Percentiles rank a stretch among this genome's conserved stretches.
Evolutionary conservation across 192 early-diverging fungal genomes (phyloP).

Genomic region (Mortierella alpina): DNA sequence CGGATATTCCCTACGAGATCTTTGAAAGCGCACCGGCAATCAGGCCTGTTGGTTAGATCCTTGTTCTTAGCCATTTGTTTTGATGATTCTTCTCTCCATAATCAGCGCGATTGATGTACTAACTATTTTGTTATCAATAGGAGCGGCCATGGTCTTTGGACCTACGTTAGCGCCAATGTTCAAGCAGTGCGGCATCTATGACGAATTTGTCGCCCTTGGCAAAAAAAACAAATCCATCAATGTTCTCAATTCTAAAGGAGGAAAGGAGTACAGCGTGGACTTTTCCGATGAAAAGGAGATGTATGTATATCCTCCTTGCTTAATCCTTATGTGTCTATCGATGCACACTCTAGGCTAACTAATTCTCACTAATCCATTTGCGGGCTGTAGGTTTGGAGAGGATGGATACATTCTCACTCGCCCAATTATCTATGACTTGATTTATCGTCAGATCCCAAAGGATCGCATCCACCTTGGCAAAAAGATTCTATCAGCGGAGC

Average conservation of each 20-base stretch:
- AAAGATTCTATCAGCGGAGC: slow-evolving; percentile 12
- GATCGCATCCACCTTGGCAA: slow-evolving; percentile 18
- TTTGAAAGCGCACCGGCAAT: slow-evolving; percentile 14
- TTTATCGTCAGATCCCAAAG: slow-evolving; percentile 14
- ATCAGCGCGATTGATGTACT: background rate
- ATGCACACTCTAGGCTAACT: slow-evolving; percentile 2
- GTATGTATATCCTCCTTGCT: slow-evolving; percentile 8
- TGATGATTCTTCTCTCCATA: slow-evolving; percentile 1
- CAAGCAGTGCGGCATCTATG: slow-evolving; percentile 22
- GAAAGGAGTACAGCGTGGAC: slow-evolving; percentile 16
- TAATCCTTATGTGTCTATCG: background rate
- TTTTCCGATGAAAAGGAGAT: slow-evolving; percentile 21
- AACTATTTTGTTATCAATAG: slow-evolving; percentile 13
- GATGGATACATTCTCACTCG: slow-evolving; percentile 11
- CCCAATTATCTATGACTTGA: slow-evolving; percentile 15
- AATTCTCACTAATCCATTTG: slow-evolving; percentile 11
- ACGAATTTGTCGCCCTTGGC: slow-evolving; percentile 22
- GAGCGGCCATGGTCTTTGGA: slow-evolving; percentile 27
- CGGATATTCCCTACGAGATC: slow-evolving; percentile 17
- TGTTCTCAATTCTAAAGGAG: slow-evolving; percentile 21
- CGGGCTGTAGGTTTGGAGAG: slow-evolving; percentile 16
- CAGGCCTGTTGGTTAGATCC: slow-evolving; percentile 18
- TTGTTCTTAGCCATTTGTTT: background rate
- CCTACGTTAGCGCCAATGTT: slow-evolving; percentile 16
- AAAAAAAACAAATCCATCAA: slow-evolving; percentile 22